phyloP scores from a whole-genome alignment of 495 filamentous ascomycete genomes.

The Thozetella sp. region DNA sequence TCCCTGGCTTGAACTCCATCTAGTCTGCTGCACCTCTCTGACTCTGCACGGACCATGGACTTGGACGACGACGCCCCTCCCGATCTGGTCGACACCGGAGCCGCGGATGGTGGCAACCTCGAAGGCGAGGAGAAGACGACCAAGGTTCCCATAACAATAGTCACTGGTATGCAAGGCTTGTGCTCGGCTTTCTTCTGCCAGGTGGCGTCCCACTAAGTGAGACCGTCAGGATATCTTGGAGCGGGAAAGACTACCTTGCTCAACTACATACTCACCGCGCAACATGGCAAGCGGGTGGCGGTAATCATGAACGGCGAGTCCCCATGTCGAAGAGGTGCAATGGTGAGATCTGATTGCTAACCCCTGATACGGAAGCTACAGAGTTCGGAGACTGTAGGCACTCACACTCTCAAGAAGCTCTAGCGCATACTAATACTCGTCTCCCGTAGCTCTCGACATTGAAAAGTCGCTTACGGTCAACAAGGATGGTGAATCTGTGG shows the following conservation, averaged over 20 bases:
- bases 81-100: slow-evolving; percentile 63
- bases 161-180: slow-evolving; percentile 75
- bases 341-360: neutral
- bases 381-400: slow-evolving; percentile 92
- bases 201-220: slow-evolving; percentile 14
- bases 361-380: slow-evolving; percentile 25
- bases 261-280: slow-evolving; percentile 91
- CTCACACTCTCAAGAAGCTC: neutral
- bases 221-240: slow-evolving; percentile 71
- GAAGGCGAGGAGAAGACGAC: slow-evolving; percentile 50
- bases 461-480: slow-evolving; percentile 91
- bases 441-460: slow-evolving; percentile 75
- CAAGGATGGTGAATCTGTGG: slow-evolving; percentile 79
- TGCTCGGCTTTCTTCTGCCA: slow-evolving; percentile 6
- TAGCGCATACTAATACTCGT: slow-evolving; percentile 19
- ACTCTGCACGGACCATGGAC: slow-evolving; percentile 35
- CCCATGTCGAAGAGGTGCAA: too few species aligned
- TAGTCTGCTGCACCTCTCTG: neutral
- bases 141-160: slow-evolving; percentile 92
- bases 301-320: slow-evolving; percentile 93
- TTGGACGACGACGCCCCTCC: slow-evolving; percentile 74
- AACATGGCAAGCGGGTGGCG: slow-evolving; percentile 95
- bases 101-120: slow-evolving; percentile 23
- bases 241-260: slow-evolving; percentile 94
- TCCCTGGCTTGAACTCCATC: too few species aligned